Percentiles rank a stretch among this genome's conserved stretches.
Evolutionary conservation across 306 rosid genomes (phyloP).

Genomic region (Corylus americana): DNA sequence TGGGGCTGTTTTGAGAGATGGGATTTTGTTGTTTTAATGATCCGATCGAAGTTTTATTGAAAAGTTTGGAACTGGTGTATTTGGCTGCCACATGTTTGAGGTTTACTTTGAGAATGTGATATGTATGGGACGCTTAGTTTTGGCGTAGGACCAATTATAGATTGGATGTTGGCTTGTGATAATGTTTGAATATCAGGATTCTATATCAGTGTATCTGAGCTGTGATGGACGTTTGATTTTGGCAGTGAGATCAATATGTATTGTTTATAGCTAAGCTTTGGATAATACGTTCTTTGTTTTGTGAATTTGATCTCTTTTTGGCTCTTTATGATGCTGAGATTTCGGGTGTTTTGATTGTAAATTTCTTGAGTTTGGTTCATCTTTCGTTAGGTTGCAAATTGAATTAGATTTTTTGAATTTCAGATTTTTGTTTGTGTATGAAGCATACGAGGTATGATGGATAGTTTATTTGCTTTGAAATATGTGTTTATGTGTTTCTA

Average conservation of each 20-base stretch:
- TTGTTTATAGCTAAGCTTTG: not conserved
- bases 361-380: not conserved
- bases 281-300: not conserved
- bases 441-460: not conserved
- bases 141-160: not conserved
- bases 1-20: slow-evolving; percentile 11
- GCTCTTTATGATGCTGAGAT: not conserved
- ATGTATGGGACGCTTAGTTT: not conserved
- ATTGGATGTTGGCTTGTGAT: not conserved
- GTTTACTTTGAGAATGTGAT: not conserved
- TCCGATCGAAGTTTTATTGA: slow-evolving; percentile 2
- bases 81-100: not conserved
- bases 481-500: not conserved
- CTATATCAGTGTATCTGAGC: not conserved
- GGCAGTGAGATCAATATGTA: slow-evolving; percentile 1
- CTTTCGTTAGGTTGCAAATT: not conserved
- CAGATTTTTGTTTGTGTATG: not conserved
- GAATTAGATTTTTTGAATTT: not conserved
- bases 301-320: not conserved
- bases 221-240: not conserved
- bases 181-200: not conserved
- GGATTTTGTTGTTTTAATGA: slow-evolving; percentile 6
- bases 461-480: not conserved
- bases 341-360: not conserved
- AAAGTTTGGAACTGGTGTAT: not conserved